Evolutionary conservation across 139 green algal genomes (phyloP), one percentile per base, ranked within the genome.

Genomic region (Zygnema circumcarinatum): DNA sequence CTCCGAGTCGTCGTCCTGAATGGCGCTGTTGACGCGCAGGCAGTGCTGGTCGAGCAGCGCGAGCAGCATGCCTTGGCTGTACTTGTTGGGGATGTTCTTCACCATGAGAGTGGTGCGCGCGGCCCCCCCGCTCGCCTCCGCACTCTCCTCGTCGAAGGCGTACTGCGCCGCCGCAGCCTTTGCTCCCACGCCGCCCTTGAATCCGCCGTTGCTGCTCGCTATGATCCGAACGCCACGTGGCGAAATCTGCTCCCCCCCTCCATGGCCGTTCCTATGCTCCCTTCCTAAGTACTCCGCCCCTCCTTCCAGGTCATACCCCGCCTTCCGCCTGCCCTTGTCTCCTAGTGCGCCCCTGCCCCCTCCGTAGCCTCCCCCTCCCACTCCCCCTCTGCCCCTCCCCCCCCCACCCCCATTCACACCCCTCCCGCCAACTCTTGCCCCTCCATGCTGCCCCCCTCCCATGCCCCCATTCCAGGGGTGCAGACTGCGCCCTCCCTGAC

Each of bases 21-120:
- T 25, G 11, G 35, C 33, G 25, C 0, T 52, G 81, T 89, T 89
- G 81, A 35, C 56, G 31, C n/a, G 36, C 35, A 89, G 32, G 72
- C 87, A 91, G n/a, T 93, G 87, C 87, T 97, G 96, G 83, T 98
- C 95, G 81, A 97, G 96, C 67, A 94, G 90, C 31, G 74, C 86
- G 72, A 99, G 91, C 88, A 99, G 95, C 97, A 99, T 99, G 93
- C 96, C 97, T 91, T 99, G 97, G 33, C 33, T 89, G 84, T 89
- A 89, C 39, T 99, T 99, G 94, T 99, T 99, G 76, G 97, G 97
- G 73, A 99, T 99, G 93, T 99, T 98, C 87, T 97, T 97, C 53
- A 99, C 94, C 97, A 99, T 99, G 3, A 99, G 89, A 69, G 97
- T 99, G 0, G 97, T 99, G 78, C 96, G 95, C 83, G 85, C 92